Conservation (phyloP, 345 rosid genomes). For the Brassica rapa region DNA sequence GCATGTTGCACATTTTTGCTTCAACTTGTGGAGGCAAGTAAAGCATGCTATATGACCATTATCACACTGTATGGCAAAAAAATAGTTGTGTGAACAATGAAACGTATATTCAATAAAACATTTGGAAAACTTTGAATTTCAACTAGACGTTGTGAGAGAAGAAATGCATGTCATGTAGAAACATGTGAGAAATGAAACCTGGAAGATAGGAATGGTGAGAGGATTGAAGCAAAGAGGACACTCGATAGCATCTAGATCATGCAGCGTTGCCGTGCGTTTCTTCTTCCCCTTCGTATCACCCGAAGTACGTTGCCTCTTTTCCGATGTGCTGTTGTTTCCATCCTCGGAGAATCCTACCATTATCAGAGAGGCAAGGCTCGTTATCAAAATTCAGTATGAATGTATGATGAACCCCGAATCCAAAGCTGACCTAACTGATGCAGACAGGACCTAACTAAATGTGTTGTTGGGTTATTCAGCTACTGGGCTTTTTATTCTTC, state of each 20-base stretch:
- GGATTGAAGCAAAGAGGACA: not conserved
- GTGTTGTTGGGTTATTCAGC: not conserved
- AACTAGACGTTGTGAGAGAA: not conserved
- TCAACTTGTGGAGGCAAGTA: not conserved
- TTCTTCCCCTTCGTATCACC: not conserved
- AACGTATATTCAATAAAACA: not conserved
- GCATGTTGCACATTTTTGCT: not conserved
- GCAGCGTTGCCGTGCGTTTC: not conserved
- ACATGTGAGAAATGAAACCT: not conserved
- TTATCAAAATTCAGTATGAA: not conserved
- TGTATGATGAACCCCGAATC: not conserved
- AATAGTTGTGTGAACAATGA: not conserved
- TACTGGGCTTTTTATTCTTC: not conserved
- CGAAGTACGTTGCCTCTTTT: not conserved
- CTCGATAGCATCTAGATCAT: not conserved
- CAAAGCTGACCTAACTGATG: not conserved
- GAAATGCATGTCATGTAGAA: not conserved
- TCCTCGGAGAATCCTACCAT: not conserved
- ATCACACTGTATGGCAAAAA: not conserved
- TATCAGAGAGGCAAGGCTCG: not conserved
- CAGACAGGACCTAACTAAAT: not conserved
- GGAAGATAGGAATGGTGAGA: not conserved
- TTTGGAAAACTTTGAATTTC: not conserved
- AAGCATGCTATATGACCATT: constrained; percentile 1
- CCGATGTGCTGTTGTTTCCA: not conserved